Conservation (phyloP, 805 yeast genomes). For the Candida verbasci region DNA sequence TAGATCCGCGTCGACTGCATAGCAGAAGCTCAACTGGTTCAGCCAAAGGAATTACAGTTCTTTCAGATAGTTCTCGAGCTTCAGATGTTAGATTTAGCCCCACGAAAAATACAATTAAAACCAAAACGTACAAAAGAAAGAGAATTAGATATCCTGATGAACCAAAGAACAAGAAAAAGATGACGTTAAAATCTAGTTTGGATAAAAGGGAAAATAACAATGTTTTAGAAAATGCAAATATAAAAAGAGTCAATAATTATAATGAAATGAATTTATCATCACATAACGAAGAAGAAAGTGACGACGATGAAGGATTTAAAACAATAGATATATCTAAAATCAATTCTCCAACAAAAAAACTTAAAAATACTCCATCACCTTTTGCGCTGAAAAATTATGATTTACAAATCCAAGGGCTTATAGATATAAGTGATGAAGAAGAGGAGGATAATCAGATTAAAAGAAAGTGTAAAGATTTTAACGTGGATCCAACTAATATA, state of each 20-base stretch:
- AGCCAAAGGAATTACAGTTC: neutral
- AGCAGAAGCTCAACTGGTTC: neutral
- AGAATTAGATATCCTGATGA: neutral
- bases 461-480: neutral
- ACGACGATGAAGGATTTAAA: constrained; percentile 2
- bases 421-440: constrained; percentile 7
- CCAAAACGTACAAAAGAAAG: neutral
- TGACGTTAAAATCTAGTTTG: neutral
- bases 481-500: constrained; percentile 4
- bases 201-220: neutral
- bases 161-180: neutral
- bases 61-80: neutral
- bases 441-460: neutral
- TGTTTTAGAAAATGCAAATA: neutral
- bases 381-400: neutral
- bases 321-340: constrained; percentile 1
- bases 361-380: neutral
- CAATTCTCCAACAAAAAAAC: neutral
- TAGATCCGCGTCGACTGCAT: constrained; percentile 4
- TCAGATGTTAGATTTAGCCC: constrained; percentile 3
- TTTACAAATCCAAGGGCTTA: constrained; percentile 4
- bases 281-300: neutral
- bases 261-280: neutral
- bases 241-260: neutral
- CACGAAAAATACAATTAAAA: neutral